Base-by-base conservation (phyloP, 2,329 filamentous ascomycete genomes). In the Fusarium napiforme region DNA sequence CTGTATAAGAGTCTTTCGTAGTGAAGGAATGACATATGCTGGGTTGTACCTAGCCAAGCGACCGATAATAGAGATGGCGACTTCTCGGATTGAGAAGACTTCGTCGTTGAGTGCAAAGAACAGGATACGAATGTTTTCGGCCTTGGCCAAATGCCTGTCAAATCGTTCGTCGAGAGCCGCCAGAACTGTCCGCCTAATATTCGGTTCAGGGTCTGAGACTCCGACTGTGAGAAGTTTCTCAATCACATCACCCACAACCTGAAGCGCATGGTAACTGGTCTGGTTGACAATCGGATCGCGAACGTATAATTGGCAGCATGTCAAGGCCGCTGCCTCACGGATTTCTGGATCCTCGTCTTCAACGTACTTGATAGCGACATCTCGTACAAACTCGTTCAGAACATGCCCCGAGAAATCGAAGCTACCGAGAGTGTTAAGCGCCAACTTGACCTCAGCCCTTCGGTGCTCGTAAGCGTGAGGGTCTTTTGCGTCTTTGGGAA, bases 91-190 rank as follows among this genome's bases (percentile, higher is more conserved):
- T 5, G 91, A 88, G 74, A 98, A 99, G 4, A 95, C 89, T 79
- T 98, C 96, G 78, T 99, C 96, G 75, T 99, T 98, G 21, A 99
- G 88, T 1, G 96, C 96, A 67, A 98, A 92, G 82, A 99, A 98
- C 1, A 99, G 85, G 19, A 95, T 97, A 26, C 97, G 91, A 98
- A 99, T 97, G 79, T 99, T 99, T 81, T 99, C 96, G 2, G 97
- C 95, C 81, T 98, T 97, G 46, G 95, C 95, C n/a, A 99, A 87
- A 80, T 99, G 96, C 52, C 94, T 92, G 80, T 99, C 96, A 78
- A 99, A 99, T 58, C 96, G 93, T 73, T 93, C 91, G 80, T 98
- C 96, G 15, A 99, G 87, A 23, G 96, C 96, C 56, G 92, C 91
- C 28, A 99, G 87, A 7, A 99, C 96, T 1, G 94, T 97, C 77